Evolutionary conservation across 768 basidiomycete species (phyloP).

Genomic region (Tulasnella sp.): DNA sequence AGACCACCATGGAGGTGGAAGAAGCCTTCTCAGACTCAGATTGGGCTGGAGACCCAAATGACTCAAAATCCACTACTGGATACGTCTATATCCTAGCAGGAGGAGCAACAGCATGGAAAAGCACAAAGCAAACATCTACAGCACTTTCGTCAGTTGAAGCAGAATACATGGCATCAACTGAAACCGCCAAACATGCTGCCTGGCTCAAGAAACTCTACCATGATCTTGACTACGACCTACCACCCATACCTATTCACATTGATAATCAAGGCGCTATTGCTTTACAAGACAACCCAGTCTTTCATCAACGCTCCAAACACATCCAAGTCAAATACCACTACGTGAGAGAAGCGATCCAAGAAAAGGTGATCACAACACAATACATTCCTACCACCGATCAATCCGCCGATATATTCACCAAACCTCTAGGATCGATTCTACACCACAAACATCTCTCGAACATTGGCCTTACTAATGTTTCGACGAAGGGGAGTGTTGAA

Average conservation of each 20-base stretch:
- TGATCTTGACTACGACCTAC: too few species aligned
- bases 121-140: constrained; percentile 29
- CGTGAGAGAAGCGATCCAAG: too few species aligned
- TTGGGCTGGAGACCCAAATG: constrained; percentile 39
- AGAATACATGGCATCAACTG: constrained; percentile 37
- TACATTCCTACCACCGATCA: too few species aligned
- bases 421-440: too few species aligned
- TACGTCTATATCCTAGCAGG: neutral
- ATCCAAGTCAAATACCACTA: too few species aligned
- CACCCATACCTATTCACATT: constrained; percentile 36
- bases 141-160: constrained; percentile 37
- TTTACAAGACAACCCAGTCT: constrained; percentile 25
- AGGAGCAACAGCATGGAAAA: constrained; percentile 33
- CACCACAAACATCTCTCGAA: too few species aligned
- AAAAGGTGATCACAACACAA: too few species aligned
- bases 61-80: neutral
- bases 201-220: too few species aligned
- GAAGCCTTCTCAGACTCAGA: constrained; percentile 42
- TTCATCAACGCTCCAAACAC: too few species aligned
- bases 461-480: too few species aligned
- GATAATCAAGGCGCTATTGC: constrained; percentile 22
- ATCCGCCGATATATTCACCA: too few species aligned
- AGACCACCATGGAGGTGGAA: neutral
- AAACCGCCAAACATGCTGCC: constrained; percentile 35
- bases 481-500: too few species aligned